These are phyloP conservation scores for Tephrocybe sp. DNA, from an alignment of 768 basidiomycete genomes.

Conservation along the genomic window DNA sequence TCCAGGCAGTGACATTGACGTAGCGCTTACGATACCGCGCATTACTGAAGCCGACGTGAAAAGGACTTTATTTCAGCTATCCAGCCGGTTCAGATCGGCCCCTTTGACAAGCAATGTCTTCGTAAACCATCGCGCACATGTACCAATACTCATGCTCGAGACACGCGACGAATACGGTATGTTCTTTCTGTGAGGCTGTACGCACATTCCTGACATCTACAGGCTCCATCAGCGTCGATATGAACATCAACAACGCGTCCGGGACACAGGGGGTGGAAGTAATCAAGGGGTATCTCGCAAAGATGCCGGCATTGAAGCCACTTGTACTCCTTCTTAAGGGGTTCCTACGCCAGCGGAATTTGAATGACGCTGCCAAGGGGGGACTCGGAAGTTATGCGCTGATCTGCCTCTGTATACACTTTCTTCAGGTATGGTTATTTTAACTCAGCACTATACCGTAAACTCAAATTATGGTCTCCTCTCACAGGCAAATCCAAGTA, in stretches of 20 bases:
- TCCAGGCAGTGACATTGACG: slow-evolving; percentile 32
- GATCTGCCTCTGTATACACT: slow-evolving; percentile 61
- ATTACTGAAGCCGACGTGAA: slow-evolving; percentile 32
- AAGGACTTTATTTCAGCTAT: slow-evolving; percentile 45
- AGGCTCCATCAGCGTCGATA: slow-evolving; percentile 63
- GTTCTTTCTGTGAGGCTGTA: background rate
- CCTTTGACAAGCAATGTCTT: slow-evolving; percentile 36
- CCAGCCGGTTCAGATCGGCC: slow-evolving; percentile 39
- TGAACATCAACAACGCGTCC: slow-evolving; percentile 61
- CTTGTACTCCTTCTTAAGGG: slow-evolving; percentile 63
- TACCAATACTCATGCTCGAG: slow-evolving; percentile 63
- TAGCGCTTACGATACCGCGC: slow-evolving; percentile 24
- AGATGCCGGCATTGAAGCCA: slow-evolving; percentile 56
- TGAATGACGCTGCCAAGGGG: slow-evolving; percentile 62
- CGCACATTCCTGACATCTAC: background rate
- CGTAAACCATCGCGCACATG: slow-evolving; percentile 31
- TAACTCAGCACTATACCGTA: background rate
- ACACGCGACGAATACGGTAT: slow-evolving; percentile 39
- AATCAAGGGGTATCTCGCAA: slow-evolving; percentile 49
- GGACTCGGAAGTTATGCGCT: slow-evolving; percentile 69
- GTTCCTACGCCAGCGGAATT: slow-evolving; percentile 51
- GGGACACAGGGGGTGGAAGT: slow-evolving; percentile 51
- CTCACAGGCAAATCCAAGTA: slow-evolving; percentile 55
- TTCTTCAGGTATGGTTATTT: slow-evolving; percentile 53
- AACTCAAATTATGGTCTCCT: background rate